Conservation (phyloP, 1,139 yeast genomes). For the Yamadazyma conglobata region DNA sequence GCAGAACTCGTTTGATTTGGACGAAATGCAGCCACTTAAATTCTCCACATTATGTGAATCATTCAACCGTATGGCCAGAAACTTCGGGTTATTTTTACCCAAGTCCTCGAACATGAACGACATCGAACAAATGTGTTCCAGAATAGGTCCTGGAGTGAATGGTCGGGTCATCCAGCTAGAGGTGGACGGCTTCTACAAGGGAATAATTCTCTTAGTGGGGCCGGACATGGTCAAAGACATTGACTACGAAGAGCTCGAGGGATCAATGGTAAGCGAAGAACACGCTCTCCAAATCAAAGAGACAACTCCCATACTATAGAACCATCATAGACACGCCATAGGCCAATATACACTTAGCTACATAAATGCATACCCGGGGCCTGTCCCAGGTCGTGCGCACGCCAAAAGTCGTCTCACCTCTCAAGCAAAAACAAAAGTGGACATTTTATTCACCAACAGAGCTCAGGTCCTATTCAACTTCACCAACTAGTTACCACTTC, state of each 20-base stretch:
- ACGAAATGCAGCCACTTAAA: slow-evolving; percentile 46
- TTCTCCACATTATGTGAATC: slow-evolving; percentile 43
- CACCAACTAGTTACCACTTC: too few relatives aligned
- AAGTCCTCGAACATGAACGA: slow-evolving; percentile 62
- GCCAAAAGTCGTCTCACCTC: slow-evolving; percentile 4
- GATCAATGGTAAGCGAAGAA: too few relatives aligned
- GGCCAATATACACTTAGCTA: too few relatives aligned
- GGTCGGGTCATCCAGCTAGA: slow-evolving; percentile 49
- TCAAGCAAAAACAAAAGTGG: slow-evolving; percentile 1
- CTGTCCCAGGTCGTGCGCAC: slow-evolving; percentile 2
- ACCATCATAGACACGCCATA: too few relatives aligned
- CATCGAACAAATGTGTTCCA: slow-evolving; percentile 43
- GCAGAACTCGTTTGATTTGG: slow-evolving; percentile 42
- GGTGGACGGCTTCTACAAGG: slow-evolving; percentile 45
- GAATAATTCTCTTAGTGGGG: slow-evolving; percentile 62
- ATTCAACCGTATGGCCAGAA: slow-evolving; percentile 41
- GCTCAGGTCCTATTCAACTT: too few relatives aligned
- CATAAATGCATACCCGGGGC: too few relatives aligned
- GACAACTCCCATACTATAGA: too few relatives aligned
- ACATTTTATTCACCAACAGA: slow-evolving; percentile 2
- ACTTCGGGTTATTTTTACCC: slow-evolving; percentile 75
- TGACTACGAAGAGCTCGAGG: slow-evolving; percentile 11
- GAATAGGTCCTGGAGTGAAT: slow-evolving; percentile 40
- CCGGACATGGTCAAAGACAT: slow-evolving; percentile 8
- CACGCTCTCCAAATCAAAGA: too few relatives aligned